phyloP scores from a whole-genome alignment of 2,329 filamentous ascomycete species.

The Colletotrichum musae region DNA sequence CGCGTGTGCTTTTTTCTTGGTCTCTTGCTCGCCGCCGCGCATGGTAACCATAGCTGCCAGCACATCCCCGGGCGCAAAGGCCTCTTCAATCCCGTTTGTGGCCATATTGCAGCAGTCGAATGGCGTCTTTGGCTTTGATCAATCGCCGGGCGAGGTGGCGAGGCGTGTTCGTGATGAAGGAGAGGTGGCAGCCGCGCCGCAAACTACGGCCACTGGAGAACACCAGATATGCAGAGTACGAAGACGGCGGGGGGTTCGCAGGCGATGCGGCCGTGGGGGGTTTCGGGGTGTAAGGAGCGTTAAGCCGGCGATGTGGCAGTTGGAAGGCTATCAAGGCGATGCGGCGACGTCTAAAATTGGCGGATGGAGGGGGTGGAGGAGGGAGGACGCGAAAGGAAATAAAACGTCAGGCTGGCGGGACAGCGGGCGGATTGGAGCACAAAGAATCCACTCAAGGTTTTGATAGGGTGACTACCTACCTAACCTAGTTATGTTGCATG shows the following conservation, averaged over 20 bases:
- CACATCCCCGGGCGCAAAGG: constrained; percentile 82
- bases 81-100: constrained; percentile 74
- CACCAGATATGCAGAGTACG: constrained; percentile 3
- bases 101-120: constrained; percentile 71
- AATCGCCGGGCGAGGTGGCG: constrained; percentile 3
- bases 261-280: not conserved
- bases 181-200: constrained; percentile 23
- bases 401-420: constrained; percentile 41
- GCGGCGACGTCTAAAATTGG: constrained; percentile 36
- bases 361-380: constrained; percentile 38
- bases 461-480: not conserved
- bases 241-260: not conserved
- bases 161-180: constrained; percentile 14
- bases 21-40: constrained; percentile 84
- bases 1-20: constrained; percentile 92
- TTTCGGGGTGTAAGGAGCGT: constrained; percentile 32
- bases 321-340: constrained; percentile 34
- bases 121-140: constrained; percentile 3
- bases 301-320: constrained; percentile 30
- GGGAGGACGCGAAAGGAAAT: constrained; percentile 39
- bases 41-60: constrained; percentile 92
- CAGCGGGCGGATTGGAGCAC: constrained; percentile 32
- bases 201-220: constrained; percentile 21
- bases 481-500: not conserved
- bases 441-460: constrained; percentile 19